A percentile compares a stretch with the other conserved stretches of the same genome.
Evolutionary conservation across 192 early-diverging fungal species (phyloP).

Genomic region (Backusella liffmaniae): DNA sequence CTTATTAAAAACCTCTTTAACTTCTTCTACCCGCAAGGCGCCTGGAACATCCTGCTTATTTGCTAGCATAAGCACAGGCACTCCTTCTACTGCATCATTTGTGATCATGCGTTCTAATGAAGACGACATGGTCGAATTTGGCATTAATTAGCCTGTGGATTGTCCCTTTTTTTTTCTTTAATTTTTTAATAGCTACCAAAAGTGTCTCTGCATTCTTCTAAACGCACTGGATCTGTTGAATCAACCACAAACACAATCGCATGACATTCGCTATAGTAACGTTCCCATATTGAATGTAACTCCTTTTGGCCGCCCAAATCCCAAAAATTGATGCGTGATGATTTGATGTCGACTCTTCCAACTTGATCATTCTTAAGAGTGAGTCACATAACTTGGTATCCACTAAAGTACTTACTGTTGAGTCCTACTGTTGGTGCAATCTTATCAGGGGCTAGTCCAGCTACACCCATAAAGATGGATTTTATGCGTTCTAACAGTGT

Average conservation of each 20-base stretch:
- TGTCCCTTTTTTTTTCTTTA: constrained; percentile 12
- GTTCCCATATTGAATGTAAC: constrained; percentile 87
- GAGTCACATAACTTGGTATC: neutral
- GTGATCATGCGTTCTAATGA: constrained; percentile 72
- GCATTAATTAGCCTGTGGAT: neutral
- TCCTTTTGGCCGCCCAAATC: constrained; percentile 93
- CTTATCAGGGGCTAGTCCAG: constrained; percentile 81
- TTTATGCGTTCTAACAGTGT: constrained; percentile 94
- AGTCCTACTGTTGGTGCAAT: constrained; percentile 85
- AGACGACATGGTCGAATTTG: neutral
- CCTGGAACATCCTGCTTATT: constrained; percentile 90
- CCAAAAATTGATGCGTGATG: constrained; percentile 85
- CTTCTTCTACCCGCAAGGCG: constrained; percentile 68
- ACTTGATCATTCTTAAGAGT: constrained; percentile 45
- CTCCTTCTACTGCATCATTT: constrained; percentile 71
- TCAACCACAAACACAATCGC: constrained; percentile 94
- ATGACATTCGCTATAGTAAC: constrained; percentile 93
- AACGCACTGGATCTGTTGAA: constrained; percentile 73
- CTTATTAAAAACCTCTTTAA: constrained; percentile 91
- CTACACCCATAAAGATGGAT: constrained; percentile 66
- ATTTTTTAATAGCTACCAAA: constrained; percentile 56
- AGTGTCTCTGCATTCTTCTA: constrained; percentile 74
- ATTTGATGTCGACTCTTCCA: constrained; percentile 71
- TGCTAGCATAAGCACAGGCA: constrained; percentile 91
- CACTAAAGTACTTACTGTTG: constrained; percentile 64